Evolutionary conservation across 805 yeast genomes (phyloP).

Genomic region (Saccharomycopsis capsularis): DNA sequence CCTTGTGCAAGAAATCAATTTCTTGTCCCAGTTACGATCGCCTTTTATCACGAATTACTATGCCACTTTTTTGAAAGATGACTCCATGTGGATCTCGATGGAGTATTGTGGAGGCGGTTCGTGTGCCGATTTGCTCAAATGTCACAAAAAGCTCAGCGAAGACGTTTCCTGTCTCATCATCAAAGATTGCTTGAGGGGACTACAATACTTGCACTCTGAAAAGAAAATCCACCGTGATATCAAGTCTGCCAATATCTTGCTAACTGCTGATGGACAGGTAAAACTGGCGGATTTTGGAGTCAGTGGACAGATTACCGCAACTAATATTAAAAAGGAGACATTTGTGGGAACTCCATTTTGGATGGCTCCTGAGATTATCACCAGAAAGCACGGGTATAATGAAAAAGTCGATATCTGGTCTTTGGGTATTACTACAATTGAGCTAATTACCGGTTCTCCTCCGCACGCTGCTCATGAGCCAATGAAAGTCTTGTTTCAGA

Average conservation of each 20-base stretch:
- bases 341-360: conserved; percentile 95
- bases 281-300: conserved; percentile 94
- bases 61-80: conserved; percentile 57
- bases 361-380: conserved; percentile 98
- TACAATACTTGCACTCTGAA: conserved; percentile 68
- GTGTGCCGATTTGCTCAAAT: conserved; percentile 64
- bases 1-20: conserved; percentile 69
- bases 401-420: conserved; percentile 96
- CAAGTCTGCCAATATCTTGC: conserved; percentile 79
- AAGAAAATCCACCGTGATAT: conserved; percentile 83
- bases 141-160: conserved; percentile 49
- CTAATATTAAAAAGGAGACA: conserved; percentile 58
- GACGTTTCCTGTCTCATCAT: conserved; percentile 54
- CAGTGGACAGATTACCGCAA: conserved; percentile 64
- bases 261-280: conserved; percentile 61
- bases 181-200: conserved; percentile 59
- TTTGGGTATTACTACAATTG: conserved; percentile 85
- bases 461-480: conserved; percentile 73
- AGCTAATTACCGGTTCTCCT: conserved; percentile 73
- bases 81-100: conserved; percentile 83
- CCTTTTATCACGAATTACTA: conserved; percentile 59
- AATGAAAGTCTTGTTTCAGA: conserved; percentile 63
- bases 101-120: conserved; percentile 96
- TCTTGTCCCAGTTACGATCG: conserved; percentile 60
- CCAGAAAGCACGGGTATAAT: conserved; percentile 55